A percentile compares a stretch with the other conserved stretches of the same genome.
phyloP scores from a whole-genome alignment of 2,329 filamentous ascomycete species.

The Aspergillus flavus region DNA sequence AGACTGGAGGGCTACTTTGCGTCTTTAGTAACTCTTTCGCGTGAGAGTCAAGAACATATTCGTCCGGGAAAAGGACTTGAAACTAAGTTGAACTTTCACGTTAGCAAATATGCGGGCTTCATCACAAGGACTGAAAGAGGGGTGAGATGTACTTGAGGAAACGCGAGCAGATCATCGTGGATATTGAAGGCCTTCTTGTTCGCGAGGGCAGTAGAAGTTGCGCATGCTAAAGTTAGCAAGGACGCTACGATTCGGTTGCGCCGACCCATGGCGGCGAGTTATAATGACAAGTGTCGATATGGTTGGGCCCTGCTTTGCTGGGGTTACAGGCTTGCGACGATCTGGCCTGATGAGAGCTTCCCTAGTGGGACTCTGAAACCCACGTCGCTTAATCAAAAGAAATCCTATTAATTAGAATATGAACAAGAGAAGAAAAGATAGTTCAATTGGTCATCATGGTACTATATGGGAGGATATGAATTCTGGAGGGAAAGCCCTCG shows the following conservation, averaged over 20 bases:
- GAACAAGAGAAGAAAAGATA: background rate
- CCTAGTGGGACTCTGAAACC: background rate
- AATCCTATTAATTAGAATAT: background rate
- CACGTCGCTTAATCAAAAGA: background rate
- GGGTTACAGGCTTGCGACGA: slow-evolving; percentile 2
- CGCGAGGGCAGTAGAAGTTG: slow-evolving; percentile 46
- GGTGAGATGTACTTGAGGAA: slow-evolving; percentile 69
- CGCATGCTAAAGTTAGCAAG: slow-evolving; percentile 36
- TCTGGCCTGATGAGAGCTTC: slow-evolving; percentile 12
- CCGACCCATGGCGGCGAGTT: slow-evolving; percentile 27
- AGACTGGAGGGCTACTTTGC: slow-evolving; percentile 23
- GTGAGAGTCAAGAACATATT: slow-evolving; percentile 70
- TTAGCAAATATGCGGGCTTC: background rate
- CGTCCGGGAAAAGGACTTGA: slow-evolving; percentile 74
- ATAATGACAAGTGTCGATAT: background rate
- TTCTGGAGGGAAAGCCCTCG: background rate
- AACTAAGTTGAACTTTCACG: slow-evolving; percentile 60
- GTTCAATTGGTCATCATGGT: background rate
- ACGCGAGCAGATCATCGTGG: slow-evolving; percentile 83
- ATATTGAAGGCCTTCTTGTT: slow-evolving; percentile 73
- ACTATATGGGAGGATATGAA: background rate
- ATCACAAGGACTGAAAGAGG: background rate
- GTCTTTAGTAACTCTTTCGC: slow-evolving; percentile 59
- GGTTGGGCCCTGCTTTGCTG: background rate
- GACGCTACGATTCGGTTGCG: slow-evolving; percentile 26